Base-by-base conservation (phyloP, 2,329 filamentous ascomycete species). In the Esteya vermicola region DNA sequence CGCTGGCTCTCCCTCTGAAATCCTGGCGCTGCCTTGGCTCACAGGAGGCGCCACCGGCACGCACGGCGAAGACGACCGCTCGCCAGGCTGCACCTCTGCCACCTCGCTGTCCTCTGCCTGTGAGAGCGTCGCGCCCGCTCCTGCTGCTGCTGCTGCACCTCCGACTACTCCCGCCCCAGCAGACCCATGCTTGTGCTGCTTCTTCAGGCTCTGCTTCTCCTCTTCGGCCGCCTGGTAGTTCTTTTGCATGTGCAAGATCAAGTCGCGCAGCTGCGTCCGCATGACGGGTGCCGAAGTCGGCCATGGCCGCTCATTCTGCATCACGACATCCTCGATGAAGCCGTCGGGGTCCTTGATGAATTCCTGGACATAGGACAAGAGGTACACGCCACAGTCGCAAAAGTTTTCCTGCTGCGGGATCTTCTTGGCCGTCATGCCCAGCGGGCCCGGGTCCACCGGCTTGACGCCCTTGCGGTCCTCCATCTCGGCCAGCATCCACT, bases 371-470 rank as follows among this genome's bases (percentile, higher is more conserved):
- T 96, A 98, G 3, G 79, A 81, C 4, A 95, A 63, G 4, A 96
- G 63, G 50, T 82, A 98, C 0, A 95, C 63, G 9, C 91, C 91
- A 52, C 91, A 98, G 54, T 98, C 91, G 45, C 75, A 88, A 49
- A 71, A 82, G 53, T 98, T 96, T 36, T 74, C 61, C 56, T 98
- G 91, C 45, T 72, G 62, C 0, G 91, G 89, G 13, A 95, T 79
- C 8, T 70, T 67, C 44, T 73, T 81, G 5, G 83, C 84, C 30
- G 76, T 85, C 64, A 83, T 76, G 4, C 66, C 65, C 23, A 63
- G 51, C 4, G 56, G 52, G 30, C 48, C 26, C 13, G 58, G 53
- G 39, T 57, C 27, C 22, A 57, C 48, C 33, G 72, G 52, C 28
- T 63, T 51, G 43, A 64, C 50, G 25, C 58, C 50, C 43, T 65